Base-by-base conservation (phyloP, 163 green algal species). In the Chlamydomonas reinhardtii region DNA sequence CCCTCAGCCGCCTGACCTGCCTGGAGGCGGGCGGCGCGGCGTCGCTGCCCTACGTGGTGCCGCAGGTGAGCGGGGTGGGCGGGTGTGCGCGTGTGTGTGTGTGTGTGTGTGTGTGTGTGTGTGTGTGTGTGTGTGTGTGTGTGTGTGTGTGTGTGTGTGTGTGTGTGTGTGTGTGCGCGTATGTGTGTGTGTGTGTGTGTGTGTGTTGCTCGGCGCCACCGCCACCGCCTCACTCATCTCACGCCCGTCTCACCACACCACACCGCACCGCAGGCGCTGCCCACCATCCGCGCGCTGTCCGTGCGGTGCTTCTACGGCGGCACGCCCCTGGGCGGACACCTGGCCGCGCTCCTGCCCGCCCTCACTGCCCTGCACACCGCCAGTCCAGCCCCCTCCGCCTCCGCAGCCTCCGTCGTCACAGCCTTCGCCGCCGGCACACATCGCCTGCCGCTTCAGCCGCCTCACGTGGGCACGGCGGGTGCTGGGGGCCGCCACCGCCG, bases 1-100 rank as follows among this genome's bases (percentile, higher is more conserved):
- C 52, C 16, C 52, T 80, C 27, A 70, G 19, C 19, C 17, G 31
- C 25, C 73, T 80, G 4, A 34, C 73, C 19, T n/a, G 12, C n/a
- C 52, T 80, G 52, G n/a, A 19, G 52, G 52, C 52, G 5, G 29
- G 52, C 17, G 31, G 17, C n/a, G 52, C 52, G 14, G 37, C 22
- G 35, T 69, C 73, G 0, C 73, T 80, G 73, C 73, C 73, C 31
- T 80, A 80, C 73, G 73, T 69, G 29, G 73, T 80, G 68, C 73
- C 72, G 43, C 43, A 66, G 48, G 48, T 56, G 48, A 11, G 43
- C 8, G 43, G 43, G 48, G 48, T 17, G 48, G 11, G 64, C 14
- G 31, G 16, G 25, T 70, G 27, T 29, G 62, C 16, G 62, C 2
- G 62, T 6, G 62, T 9, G 27, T n/a, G 61, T 24, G 22, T 3